Conservation (phyloP, 176 grass and related monocot genomes). For the Alopecurus myosuroides region DNA sequence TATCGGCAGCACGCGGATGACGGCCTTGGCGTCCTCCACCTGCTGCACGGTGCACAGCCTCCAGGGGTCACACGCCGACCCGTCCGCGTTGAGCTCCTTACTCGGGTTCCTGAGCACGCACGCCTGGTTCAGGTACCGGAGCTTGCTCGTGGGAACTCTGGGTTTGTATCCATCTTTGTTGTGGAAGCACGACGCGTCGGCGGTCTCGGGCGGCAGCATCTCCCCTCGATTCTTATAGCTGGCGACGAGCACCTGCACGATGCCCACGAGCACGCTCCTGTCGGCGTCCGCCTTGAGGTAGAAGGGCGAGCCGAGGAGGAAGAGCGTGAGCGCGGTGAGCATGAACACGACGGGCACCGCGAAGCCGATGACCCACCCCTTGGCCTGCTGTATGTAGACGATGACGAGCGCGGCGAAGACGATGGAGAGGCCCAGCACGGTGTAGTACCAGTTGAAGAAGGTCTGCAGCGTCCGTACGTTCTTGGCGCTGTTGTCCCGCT, state of each 20-base stretch:
- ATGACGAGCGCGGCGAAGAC: constrained; percentile 27
- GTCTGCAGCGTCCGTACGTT: constrained; percentile 55
- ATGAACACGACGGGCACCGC: constrained; percentile 58
- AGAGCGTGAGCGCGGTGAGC: constrained; percentile 30
- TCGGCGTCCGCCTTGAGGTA: constrained; percentile 39
- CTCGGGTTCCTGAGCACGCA: constrained; percentile 39
- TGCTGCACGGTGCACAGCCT: constrained; percentile 70
- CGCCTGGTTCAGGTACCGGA: constrained; percentile 55
- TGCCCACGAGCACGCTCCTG: constrained; percentile 34
- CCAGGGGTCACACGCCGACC: constrained; percentile 20
- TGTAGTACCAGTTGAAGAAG: constrained; percentile 93
- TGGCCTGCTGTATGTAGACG: constrained; percentile 58
- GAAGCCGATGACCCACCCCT: constrained; percentile 62
- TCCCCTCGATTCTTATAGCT: constrained; percentile 40
- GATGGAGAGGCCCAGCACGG: constrained; percentile 48
- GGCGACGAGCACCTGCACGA: constrained; percentile 50
- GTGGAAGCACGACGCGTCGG: constrained; percentile 19
- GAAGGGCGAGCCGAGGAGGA: constrained; percentile 48
- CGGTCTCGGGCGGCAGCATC: constrained; percentile 22
- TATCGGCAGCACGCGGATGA: constrained; percentile 60
- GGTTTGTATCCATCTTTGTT: constrained; percentile 21
- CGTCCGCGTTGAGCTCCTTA: constrained; percentile 28
- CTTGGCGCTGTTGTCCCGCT: constrained; percentile 27
- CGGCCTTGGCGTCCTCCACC: constrained; percentile 58
- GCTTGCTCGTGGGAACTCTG: constrained; percentile 29